Evolutionary conservation across 176 grass and related monocot genomes (phyloP), one percentile per base, ranked within the genome.

Genomic region (Neostapfia colusana): DNA sequence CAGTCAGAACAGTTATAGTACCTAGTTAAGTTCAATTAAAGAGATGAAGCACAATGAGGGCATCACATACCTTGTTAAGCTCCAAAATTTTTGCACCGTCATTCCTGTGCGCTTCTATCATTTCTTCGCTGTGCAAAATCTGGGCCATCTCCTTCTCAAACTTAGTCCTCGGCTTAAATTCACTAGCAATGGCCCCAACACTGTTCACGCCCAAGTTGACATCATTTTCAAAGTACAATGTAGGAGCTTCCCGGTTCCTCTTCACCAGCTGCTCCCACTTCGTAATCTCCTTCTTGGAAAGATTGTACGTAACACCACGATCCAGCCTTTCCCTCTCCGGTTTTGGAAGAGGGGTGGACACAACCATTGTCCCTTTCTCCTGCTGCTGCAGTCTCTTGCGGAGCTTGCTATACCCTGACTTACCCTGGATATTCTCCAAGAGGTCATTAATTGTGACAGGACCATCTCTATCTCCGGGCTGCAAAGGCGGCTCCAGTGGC

Each of bases 1-100:
- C n/a, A 57, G 15, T 34, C 28, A 51, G 26, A 42, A 69, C 23
- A 24, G 17, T 37, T 37, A 28, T 7, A 28, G 68, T 48, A 24
- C 28, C 38, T 74, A 46, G 26, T 44, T 34, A 71, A 76, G 10
- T 31, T 65, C 18, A 78, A 28, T 23, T 50, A 21, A 74, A 82
- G 6, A 23, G 44, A 38, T 66, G 16, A 13, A 77, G 25, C 38
- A 9, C 64, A 50, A 78, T 42, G 40, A 83, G 17, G 51, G 20
- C 20, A 41, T 42, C 36, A 75, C 23, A 35, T 86, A 97, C 95
- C 89, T 92, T 88, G 78, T 97, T 97, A 66, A 97, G 87, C 84
- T 98, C 91, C 37, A 98, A 59, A 40, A 98, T 86, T 95, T 77
- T 98, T 14, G 87, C 89, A 68, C 95, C 95, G 6, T 98, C 91